These are phyloP conservation scores for Micromonas pusilla DNA, from an alignment of 139 green algal species.

Conservation along the genomic window DNA sequence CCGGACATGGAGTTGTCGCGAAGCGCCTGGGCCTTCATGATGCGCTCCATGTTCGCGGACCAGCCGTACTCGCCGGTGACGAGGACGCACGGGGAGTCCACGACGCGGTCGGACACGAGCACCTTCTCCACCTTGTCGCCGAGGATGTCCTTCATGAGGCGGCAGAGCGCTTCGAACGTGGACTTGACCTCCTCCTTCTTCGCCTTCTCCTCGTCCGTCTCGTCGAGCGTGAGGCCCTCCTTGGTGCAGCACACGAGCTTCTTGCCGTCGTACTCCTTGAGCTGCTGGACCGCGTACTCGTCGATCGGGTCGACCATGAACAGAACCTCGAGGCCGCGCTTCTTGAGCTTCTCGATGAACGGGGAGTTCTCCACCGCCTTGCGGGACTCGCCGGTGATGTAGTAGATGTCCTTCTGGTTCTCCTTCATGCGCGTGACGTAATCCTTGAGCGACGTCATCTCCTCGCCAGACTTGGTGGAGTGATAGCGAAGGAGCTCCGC, in stretches of 20 bases:
- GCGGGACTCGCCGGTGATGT: constrained; percentile 95
- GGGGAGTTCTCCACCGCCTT: constrained; percentile 98
- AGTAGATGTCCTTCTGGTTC: constrained; percentile 96
- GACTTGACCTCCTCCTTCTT: constrained; percentile 69
- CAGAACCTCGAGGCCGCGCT: constrained; percentile 94
- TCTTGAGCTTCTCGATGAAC: constrained; percentile 97
- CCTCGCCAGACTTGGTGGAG: constrained; percentile 96
- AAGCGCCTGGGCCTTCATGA: constrained; percentile 99
- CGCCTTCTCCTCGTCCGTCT: constrained; percentile 91
- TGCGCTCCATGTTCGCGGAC: constrained; percentile 99
- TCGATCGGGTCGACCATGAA: constrained; percentile 99
- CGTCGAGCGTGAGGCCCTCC: constrained; percentile 65
- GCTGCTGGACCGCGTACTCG: constrained; percentile 99
- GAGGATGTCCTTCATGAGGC: constrained; percentile 95
- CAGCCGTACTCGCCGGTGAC: constrained; percentile 99
- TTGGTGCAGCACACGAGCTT: constrained; percentile 98
- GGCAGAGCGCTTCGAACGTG: constrained; percentile 88
- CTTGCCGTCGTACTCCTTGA: constrained; percentile 98
- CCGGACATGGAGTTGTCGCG: constrained; percentile 87
- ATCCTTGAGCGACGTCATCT: constrained; percentile 96
- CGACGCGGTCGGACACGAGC: constrained; percentile 92
- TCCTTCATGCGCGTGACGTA: constrained; percentile 99
- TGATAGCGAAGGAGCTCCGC: constrained; percentile 90
- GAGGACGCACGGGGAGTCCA: constrained; percentile 96
- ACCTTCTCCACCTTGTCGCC: constrained; percentile 92